Base-by-base conservation (phyloP, 2,329 filamentous ascomycete species). In the Botrytis squamosa region DNA sequence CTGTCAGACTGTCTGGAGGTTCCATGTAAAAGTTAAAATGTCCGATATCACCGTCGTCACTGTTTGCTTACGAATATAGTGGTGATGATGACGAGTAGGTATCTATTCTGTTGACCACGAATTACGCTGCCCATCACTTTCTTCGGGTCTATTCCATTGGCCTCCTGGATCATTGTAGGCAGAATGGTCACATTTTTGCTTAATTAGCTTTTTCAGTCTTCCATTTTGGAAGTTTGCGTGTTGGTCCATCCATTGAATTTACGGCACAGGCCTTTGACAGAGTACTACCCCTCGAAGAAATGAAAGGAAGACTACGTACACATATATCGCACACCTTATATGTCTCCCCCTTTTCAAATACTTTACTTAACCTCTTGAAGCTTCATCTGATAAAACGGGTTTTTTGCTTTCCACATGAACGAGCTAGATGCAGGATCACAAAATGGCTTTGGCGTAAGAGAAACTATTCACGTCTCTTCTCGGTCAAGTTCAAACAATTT, bases 61-160 rank as follows among this genome's bases (percentile, higher is more conserved):
- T 40, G 33, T 52, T 38, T 52, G 64, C 64, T 67, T 52, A 67
- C 64, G 64, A 67, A 52, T 67, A n/a, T 36, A 52, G 64, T 49
- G 44, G 64, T 67, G 44, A 67, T 52, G 40, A 29, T 67, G 44
- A 67, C 64, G 64, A 67, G 33, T 52, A n/a, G 33, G 33, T 33
- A 33, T 33, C 33, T 33, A 33, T 33, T 38, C 25, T 18, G 8
- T 29, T 16, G n/a, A 52, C 49, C 12, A n/a, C 25, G 49, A n/a
- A 52, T 52, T n/a, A 29, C 29, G 64, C 20, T 33, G 7, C 20
- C 44, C 16, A 36, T n/a, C 25, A 55, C 49, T 36, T 49, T 52
- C 14, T 8, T 66, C 33, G 64, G 29, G 33, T 38, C 5, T 65
- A 36, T 65, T 65, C 18, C 29, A 33, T 46, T 25, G 49, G 10